Evolutionary conservation across 176 grass and related monocot genomes (phyloP).

Genomic region (Microstegium vimineum): DNA sequence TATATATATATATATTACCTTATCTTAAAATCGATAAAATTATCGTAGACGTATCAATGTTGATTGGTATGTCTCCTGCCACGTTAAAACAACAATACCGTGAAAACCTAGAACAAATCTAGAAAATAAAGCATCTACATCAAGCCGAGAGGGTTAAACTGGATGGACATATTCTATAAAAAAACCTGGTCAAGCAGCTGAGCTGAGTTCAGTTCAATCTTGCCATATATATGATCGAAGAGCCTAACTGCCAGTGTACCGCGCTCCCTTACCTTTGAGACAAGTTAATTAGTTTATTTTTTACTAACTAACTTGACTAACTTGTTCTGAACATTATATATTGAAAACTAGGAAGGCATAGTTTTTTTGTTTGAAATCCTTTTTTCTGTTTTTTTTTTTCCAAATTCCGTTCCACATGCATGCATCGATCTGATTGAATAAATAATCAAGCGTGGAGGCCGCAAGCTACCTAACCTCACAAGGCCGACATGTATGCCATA

Average conservation of each 20-base stretch:
- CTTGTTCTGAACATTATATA: not conserved
- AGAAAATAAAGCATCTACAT: not conserved
- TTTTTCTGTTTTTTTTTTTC: not conserved
- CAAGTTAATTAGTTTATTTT: not conserved
- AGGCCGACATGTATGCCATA: constrained; percentile 20
- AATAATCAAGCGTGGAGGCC: not conserved
- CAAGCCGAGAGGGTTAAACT: too few species aligned
- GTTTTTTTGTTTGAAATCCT: not conserved
- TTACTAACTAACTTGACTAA: not conserved
- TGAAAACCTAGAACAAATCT: not conserved
- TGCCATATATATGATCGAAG: too few species aligned
- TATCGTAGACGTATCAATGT: not conserved
- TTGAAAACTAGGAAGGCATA: too few species aligned
- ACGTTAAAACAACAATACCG: accelerated
- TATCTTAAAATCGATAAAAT: not conserved
- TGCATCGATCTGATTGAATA: not conserved
- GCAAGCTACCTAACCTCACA: constrained; percentile 28
- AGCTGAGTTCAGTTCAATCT: too few species aligned
- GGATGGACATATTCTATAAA: too few species aligned
- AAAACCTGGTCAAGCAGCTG: too few species aligned
- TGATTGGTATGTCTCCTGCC: too few species aligned
- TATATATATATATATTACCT: not conserved
- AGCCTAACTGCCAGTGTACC: too few species aligned
- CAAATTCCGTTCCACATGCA: not conserved
- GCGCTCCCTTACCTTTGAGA: not conserved